These are phyloP conservation scores for Immersiporthe knoxdaviesiana DNA, from an alignment of 2,329 filamentous ascomycete species.

Conservation along the genomic window DNA sequence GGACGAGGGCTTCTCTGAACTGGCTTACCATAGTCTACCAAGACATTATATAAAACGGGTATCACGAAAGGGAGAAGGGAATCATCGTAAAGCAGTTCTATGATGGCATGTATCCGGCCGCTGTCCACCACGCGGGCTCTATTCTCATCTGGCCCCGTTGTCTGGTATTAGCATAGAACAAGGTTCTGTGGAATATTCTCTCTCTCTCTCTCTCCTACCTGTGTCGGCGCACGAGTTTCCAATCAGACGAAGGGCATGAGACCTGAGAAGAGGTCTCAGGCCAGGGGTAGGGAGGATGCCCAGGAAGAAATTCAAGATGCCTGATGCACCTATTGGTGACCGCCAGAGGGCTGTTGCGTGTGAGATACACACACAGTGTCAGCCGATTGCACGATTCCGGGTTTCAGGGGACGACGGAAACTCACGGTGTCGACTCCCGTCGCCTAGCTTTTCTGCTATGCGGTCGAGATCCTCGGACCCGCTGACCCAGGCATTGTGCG, in stretches of 20 bases:
- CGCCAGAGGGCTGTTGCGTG: constrained; percentile 58
- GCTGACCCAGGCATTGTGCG: constrained; percentile 46
- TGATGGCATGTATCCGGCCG: constrained; percentile 51
- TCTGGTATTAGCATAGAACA: not conserved
- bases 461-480: constrained; percentile 47
- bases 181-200: not conserved
- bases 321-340: constrained; percentile 59
- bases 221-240: constrained; percentile 68
- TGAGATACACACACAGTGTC: not conserved
- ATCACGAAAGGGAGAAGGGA: constrained; percentile 55
- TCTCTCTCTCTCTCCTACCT: too few species aligned
- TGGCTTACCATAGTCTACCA: constrained; percentile 63
- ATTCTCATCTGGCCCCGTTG: constrained; percentile 56
- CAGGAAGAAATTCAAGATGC: constrained; percentile 60
- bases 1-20: not conserved
- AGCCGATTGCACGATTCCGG: not conserved
- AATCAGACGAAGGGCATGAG: constrained; percentile 60
- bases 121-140: constrained; percentile 57
- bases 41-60: constrained; percentile 65
- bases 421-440: constrained; percentile 60
- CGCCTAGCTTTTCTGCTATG: constrained; percentile 56
- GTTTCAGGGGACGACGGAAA: constrained; percentile 16
- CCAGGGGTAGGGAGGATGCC: constrained; percentile 46
- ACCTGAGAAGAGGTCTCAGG: constrained; percentile 48
- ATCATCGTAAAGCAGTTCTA: constrained; percentile 52